Evolutionary conservation across 768 basidiomycete genomes (phyloP).

Genomic region (Pholiota conissans): DNA sequence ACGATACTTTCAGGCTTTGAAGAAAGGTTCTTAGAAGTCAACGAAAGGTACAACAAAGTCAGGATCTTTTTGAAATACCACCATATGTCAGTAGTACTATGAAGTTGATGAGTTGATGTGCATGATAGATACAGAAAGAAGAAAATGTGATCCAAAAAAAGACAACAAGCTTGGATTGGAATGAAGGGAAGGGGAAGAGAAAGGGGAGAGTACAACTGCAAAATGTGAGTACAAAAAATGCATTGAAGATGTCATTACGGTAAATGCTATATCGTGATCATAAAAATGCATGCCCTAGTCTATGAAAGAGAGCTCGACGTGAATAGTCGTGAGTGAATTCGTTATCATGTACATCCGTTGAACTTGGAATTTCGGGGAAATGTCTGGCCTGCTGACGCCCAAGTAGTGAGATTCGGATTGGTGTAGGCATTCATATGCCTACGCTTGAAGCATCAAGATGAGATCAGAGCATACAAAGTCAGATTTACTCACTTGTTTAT

Average conservation of each 20-base stretch:
- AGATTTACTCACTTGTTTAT: conserved; percentile 53
- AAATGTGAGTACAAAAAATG: not conserved
- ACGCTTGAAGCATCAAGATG: not conserved
- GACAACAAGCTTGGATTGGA: not conserved
- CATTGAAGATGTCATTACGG: not conserved
- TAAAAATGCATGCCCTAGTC: not conserved
- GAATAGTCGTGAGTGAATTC: not conserved
- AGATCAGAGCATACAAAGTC: not conserved
- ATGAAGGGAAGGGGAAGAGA: not conserved
- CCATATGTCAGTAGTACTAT: too few species aligned
- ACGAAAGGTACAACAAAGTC: too few species aligned
- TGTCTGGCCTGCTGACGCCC: conserved; percentile 71
- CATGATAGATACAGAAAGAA: too few species aligned
- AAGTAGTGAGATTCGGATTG: conserved; percentile 85
- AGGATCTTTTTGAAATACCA: too few species aligned
- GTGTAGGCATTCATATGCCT: conserved; percentile 59
- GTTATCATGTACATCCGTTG: conserved; percentile 37
- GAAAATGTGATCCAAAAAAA: not conserved
- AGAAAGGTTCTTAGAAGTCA: too few species aligned
- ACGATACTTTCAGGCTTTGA: too few species aligned
- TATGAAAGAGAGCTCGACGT: not conserved
- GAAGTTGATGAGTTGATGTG: too few species aligned
- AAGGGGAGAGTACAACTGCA: not conserved
- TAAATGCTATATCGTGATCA: not conserved
- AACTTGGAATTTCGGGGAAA: conserved; percentile 70